Evolutionary conservation across 257 asterid species (phyloP).

Genomic region (Fraxinus americana): DNA sequence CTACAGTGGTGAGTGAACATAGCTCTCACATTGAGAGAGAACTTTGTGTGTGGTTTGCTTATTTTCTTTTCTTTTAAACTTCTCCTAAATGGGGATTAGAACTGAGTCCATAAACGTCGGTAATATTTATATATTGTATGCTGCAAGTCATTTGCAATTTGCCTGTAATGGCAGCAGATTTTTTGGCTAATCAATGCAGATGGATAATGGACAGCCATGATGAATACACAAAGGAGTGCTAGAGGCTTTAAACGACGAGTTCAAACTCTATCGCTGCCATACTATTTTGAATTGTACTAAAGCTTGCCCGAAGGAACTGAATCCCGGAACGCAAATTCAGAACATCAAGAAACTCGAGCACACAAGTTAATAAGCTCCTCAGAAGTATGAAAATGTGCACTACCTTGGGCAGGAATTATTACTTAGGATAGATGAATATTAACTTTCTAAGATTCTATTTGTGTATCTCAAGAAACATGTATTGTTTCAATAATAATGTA

Average conservation of each 20-base stretch:
- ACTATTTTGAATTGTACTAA: too few species aligned
- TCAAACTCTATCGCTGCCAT: too few species aligned
- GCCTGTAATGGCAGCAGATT: background rate
- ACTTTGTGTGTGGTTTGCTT: background rate
- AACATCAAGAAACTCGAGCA: too few species aligned
- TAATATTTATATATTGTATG: background rate
- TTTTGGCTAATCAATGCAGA: constrained; percentile 27
- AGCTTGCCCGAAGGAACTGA: too few species aligned
- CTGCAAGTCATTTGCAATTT: background rate
- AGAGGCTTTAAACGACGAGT: constrained; percentile 21
- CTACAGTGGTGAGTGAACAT: background rate
- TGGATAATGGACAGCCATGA: constrained; percentile 66
- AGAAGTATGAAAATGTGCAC: too few species aligned
- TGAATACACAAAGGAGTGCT: constrained; percentile 52
- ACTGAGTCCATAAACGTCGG: background rate
- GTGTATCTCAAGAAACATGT: background rate
- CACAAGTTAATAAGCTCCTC: too few species aligned
- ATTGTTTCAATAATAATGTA: background rate
- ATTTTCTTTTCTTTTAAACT: too few species aligned
- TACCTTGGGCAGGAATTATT: background rate
- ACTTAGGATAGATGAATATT: background rate
- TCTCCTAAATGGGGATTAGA: background rate
- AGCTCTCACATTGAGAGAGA: background rate
- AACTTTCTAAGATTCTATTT: background rate
- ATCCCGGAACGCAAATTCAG: too few species aligned